Evolutionary conservation across 208 protist species (phyloP), one percentile per base, ranked within the genome.

Genomic region (Angomonas ambiguus): DNA sequence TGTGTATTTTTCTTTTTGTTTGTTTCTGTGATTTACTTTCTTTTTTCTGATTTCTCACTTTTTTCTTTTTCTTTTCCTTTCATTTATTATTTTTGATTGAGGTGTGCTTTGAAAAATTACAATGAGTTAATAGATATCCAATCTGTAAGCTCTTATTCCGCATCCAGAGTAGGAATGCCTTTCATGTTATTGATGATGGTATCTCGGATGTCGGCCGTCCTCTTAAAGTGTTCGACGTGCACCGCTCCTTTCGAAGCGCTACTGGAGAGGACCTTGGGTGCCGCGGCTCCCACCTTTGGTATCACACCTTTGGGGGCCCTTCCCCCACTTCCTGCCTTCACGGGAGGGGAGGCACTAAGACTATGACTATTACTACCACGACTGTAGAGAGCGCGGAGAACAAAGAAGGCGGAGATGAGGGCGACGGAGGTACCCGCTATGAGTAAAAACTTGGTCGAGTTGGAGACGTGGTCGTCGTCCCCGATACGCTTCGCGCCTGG

Each of bases 401-500:
- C 38, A 22, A 72, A 59, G 6, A 71, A 13, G 34, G 59, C 62
- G 1, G 71, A 53, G 25, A 69, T 27, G 13, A 61, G 67, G 5
- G 60, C 71, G 4, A 69, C 59, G 3, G 58, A 49, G 24, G 69
- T 20, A 22, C 66, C 62, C 4, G 64, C 41, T 30, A 60, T 62
- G 25, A 77, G 27, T 13, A 69, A 25, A 22, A 74, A 41, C 64
- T 81, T 76, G 13, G 62, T 70, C 4, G 67, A 64, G 3, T 72
- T 38, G 18, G 72, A 63, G 32, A 77, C 49, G 18, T 42, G 60
- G 33, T 77, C 63, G 55, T 74, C 68, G 31, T 66, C 62, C 4
- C 68, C 71, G 28, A 81, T 35, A 8, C 64, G 55, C 62, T 74
- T 75, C 8, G 76, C 70, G 10, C 76, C 76, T 11, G 76, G 76